Base-by-base conservation (phyloP, 495 filamentous ascomycete genomes). In the Lophiostoma macrostomum region DNA sequence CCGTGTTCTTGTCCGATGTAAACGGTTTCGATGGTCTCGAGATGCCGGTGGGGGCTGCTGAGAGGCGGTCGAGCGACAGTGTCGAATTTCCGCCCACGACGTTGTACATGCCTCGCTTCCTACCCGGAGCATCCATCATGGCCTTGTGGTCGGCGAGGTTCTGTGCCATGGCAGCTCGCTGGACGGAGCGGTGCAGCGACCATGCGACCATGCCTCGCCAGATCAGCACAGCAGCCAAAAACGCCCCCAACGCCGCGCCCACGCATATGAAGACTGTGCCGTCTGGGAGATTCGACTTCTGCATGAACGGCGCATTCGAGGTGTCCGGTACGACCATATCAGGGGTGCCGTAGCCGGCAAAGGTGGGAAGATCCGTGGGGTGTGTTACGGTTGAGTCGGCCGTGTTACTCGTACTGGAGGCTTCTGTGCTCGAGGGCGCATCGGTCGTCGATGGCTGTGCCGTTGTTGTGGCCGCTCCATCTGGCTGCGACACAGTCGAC, bases 181-280 rank as follows among this genome's bases (percentile, higher is more conserved):
- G 79, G 35, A 97, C 90, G 48, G 85, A 91, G 34, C 91, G 88
- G 68, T 96, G 91, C 19, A 98, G 76, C 12, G 90, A 88, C 83
- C 88, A 96, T 59, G 87, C 90, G 18, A 97, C 83, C 49, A 95
- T 78, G 38, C 77, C 85, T 46, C 93, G 87, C 93, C 93, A 98
- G 45, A 83, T 77, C 2, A 97, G 77, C 14, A 98, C 78, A 19
- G 83, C 79, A 10, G 88, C 71, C 3, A 82, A 89, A 50, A 96
- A 80, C 50, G 90, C 82, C 24, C 86, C 94, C 3, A 98, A 79
- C 25, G 84, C 84, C 16, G 90, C 88, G 37, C 94, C 93, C 16
- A 96, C 94, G 32, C 79, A 83, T 64, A 98, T 98, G 74, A 98
- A 98, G 27, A 98, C 84, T 20, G 93, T 96, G 14, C 93, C 93